A percentile compares a stretch with the other conserved stretches of the same genome.
These are phyloP conservation scores for Mycena galopus DNA, from an alignment of 768 basidiomycete species.

Conservation along the genomic window DNA sequence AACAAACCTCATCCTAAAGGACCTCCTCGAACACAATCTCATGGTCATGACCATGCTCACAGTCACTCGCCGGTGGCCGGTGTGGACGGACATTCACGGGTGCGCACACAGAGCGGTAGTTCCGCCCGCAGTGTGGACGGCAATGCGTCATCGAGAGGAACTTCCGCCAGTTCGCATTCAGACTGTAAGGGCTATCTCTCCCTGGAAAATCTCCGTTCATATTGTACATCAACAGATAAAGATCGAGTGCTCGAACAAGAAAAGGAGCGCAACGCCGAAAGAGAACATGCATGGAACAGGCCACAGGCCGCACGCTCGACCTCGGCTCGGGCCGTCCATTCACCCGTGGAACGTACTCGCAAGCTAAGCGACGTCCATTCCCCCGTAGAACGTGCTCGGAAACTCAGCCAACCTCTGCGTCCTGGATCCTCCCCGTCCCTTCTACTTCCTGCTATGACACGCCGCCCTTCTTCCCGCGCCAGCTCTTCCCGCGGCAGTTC, in stretches of 20 bases:
- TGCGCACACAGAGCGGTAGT: slow-evolving; percentile 50
- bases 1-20: slow-evolving; percentile 45
- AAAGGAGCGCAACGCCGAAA: slow-evolving; percentile 58
- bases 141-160: slow-evolving; percentile 57
- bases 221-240: slow-evolving; percentile 51
- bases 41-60: slow-evolving; percentile 39
- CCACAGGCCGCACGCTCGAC: slow-evolving; percentile 56
- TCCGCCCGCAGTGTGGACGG: slow-evolving; percentile 58
- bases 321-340: slow-evolving; percentile 46
- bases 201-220: slow-evolving; percentile 7
- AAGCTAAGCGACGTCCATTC: slow-evolving; percentile 40
- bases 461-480: slow-evolving; percentile 49
- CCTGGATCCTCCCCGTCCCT: slow-evolving; percentile 1
- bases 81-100: slow-evolving; percentile 38
- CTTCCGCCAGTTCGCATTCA: slow-evolving; percentile 62
- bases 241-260: slow-evolving; percentile 59
- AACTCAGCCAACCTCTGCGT: slow-evolving; percentile 45
- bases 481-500: slow-evolving; percentile 57
- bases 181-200: slow-evolving; percentile 57
- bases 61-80: slow-evolving; percentile 42
- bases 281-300: slow-evolving; percentile 71
- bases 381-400: slow-evolving; percentile 45
- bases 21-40: slow-evolving; percentile 35
- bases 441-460: slow-evolving; percentile 35
- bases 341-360: slow-evolving; percentile 49